Base-by-base conservation (phyloP, 208 protist genomes). In the Acanthamoeba castellanii region DNA sequence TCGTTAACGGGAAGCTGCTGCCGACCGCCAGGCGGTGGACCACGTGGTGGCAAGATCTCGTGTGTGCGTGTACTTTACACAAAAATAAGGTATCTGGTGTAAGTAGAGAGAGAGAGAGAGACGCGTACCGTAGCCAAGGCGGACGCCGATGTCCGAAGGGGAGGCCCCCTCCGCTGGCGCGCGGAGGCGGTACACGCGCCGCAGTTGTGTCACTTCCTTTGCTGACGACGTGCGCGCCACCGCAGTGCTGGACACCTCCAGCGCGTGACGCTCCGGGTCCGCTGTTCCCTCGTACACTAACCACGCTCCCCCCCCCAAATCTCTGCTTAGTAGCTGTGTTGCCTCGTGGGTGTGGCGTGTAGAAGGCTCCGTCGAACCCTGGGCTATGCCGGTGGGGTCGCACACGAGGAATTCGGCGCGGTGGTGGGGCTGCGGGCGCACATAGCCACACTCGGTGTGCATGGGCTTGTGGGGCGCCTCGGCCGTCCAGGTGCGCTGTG, bases 341-440 rank as follows among this genome's bases (percentile, higher is more conserved):
- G n/a, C n/a, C n/a, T n/a, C n/a, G n/a, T n/a, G n/a, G n/a, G n/a
- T n/a, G n/a, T 7, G 7, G 27, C 14, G 16, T 9, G 64, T 7
- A 82, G 72, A 82, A 50, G 25, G 25, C 25, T 6, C 9, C 4
- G 25, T 22, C 6, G 72, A 6, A 82, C 72, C 72, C 25, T 82
- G 72, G 7, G 72, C 32, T 27, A 50, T 25, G 8, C 72, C 72
- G 72, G 72, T 82, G 8, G 72, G 72, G 32, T 82, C 72, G 37
- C 72, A 82, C 72, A 82, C 72, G 6, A 82, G 13, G 45, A 82
- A 25, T 45, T 82, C 72, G 37, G 45, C 72, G 34, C 72, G n/a
- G 11, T 42, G 9, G 42, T 82, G 27, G 7, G 72, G 72, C 32
- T 52, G 72, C 9, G 30, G 72, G 13, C 72, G 30, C 37, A 82